Evolutionary conservation across 176 grass and related monocot genomes (phyloP).

Genomic region (Alloteropsis semialata): DNA sequence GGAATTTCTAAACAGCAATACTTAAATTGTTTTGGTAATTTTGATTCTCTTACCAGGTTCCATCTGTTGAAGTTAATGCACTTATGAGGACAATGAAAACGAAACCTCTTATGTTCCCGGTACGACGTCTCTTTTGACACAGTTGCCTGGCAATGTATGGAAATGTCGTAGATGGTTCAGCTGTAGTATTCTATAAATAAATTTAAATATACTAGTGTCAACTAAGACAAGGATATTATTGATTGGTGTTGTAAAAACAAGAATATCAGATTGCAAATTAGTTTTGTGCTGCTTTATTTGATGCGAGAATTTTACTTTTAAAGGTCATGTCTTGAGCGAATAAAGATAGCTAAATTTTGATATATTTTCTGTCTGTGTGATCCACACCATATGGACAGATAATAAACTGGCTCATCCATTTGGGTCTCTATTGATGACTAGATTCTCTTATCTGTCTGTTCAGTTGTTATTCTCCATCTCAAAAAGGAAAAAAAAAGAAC

Average conservation of each 20-base stretch:
- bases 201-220: slow-evolving; percentile 3
- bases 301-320: neutral
- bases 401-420: neutral
- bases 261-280: neutral
- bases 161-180: slow-evolving; percentile 4
- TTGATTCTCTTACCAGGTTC: slow-evolving; percentile 55
- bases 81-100: slow-evolving; percentile 96
- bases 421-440: slow-evolving; percentile 14
- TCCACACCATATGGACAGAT: neutral
- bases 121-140: slow-evolving; percentile 31
- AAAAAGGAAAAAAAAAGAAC: neutral
- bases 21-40: slow-evolving; percentile 29
- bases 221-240: neutral
- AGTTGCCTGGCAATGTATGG: slow-evolving; percentile 4
- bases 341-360: slow-evolving; percentile 12
- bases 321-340: neutral
- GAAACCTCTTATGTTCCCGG: slow-evolving; percentile 89
- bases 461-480: slow-evolving; percentile 2
- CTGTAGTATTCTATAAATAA: neutral
- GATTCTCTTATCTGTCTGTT: slow-evolving; percentile 3
- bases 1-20: neutral
- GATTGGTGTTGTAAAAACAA: neutral
- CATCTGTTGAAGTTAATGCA: slow-evolving; percentile 90
- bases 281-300: neutral
- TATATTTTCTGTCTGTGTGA: neutral